Percentiles rank a stretch among this genome's conserved stretches.
phyloP scores from a whole-genome alignment of 305 asterid genomes.

The Fraxinus nigra region DNA sequence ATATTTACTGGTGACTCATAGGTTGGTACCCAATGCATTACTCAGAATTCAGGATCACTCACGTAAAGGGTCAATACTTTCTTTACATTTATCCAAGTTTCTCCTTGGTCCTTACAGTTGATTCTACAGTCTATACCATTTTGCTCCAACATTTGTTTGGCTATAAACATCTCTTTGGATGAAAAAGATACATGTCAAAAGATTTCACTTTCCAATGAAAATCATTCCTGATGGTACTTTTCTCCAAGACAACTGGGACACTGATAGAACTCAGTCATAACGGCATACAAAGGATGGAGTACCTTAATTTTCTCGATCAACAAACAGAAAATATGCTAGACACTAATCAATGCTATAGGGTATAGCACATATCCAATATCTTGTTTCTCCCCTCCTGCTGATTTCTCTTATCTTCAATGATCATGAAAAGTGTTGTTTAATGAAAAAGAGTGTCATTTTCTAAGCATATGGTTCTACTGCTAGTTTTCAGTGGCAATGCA shows the following conservation, averaged over 20 bases:
- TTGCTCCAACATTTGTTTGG: neutral
- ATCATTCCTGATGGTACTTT: neutral
- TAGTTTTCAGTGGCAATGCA: neutral
- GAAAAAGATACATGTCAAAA: neutral
- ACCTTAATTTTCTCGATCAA: neutral
- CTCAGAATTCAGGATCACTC: neutral
- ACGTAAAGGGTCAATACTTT: neutral
- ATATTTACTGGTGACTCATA: neutral
- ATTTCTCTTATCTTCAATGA: neutral
- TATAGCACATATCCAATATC: neutral
- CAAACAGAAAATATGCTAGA: neutral
- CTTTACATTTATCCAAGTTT: neutral
- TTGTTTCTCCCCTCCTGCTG: neutral
- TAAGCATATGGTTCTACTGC: neutral
- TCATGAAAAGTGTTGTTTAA: neutral
- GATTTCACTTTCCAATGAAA: neutral
- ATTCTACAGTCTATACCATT: neutral
- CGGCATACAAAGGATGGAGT: neutral
- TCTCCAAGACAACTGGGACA: neutral
- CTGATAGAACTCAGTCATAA: neutral
- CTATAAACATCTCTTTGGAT: neutral
- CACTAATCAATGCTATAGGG: neutral
- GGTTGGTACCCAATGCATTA: neutral
- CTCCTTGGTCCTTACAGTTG: neutral
- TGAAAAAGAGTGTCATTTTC: neutral